These are phyloP conservation scores for Yamadazyma membranifaciens DNA, from an alignment of 1,139 yeast genomes.

Conservation along the genomic window DNA sequence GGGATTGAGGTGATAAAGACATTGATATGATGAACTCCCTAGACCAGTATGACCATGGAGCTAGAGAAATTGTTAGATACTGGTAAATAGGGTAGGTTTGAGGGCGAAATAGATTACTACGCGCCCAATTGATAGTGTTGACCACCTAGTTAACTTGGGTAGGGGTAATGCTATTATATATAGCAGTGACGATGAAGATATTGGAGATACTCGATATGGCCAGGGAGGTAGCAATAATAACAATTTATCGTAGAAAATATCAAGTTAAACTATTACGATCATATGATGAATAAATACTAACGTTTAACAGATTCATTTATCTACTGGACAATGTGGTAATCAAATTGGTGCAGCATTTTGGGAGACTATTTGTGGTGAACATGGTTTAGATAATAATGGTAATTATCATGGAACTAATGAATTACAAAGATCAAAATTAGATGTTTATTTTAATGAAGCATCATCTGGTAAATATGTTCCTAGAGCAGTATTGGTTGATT, in stretches of 20 bases:
- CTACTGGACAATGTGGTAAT: constrained; percentile 99
- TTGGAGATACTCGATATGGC: too few relatives aligned
- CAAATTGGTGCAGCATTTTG: constrained; percentile 98
- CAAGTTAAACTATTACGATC: neutral
- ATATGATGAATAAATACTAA: constrained; percentile 22
- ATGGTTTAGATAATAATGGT: constrained; percentile 87
- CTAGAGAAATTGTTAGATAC: too few relatives aligned
- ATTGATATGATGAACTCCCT: too few relatives aligned
- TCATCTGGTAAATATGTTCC: constrained; percentile 86
- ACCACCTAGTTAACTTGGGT: too few relatives aligned
- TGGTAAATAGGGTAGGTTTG: neutral
- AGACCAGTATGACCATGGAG: too few relatives aligned
- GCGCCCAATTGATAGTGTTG: neutral
- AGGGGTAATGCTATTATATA: too few relatives aligned
- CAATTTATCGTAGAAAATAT: too few relatives aligned
- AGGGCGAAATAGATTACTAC: neutral
- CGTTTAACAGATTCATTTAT: constrained; percentile 75
- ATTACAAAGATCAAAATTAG: constrained; percentile 58
- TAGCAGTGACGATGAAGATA: too few relatives aligned
- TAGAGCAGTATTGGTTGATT: constrained; percentile 86
- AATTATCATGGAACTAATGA: constrained; percentile 68
- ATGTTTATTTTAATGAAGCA: constrained; percentile 58
- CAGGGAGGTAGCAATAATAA: too few relatives aligned
- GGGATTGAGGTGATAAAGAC: too few relatives aligned
- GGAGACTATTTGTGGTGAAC: constrained; percentile 98